A percentile compares a stretch with the other conserved stretches of the same genome.
Evolutionary conservation across 768 basidiomycete species (phyloP).

Genomic region (Rubroboletus satanas): DNA sequence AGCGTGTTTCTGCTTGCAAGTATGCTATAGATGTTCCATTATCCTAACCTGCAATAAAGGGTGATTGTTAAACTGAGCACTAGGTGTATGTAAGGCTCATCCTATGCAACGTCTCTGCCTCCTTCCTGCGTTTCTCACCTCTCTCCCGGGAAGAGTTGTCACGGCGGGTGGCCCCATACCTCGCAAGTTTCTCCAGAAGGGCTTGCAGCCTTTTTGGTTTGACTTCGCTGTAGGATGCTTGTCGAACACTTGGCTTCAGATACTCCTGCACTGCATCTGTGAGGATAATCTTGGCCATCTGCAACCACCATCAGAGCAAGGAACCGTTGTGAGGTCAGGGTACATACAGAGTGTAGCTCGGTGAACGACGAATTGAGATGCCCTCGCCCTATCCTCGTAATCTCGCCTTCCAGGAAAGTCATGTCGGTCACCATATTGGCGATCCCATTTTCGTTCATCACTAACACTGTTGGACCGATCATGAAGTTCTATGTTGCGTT

Average conservation of each 20-base stretch:
- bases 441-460: constrained; percentile 87
- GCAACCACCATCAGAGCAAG: constrained; percentile 7
- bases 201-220: constrained; percentile 70
- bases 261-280: constrained; percentile 75
- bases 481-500: constrained; percentile 59
- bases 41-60: constrained; percentile 7
- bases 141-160: constrained; percentile 57
- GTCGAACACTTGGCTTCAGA: constrained; percentile 66
- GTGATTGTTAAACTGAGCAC: not conserved
- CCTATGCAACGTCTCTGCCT: constrained; percentile 74
- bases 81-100: constrained; percentile 32
- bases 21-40: constrained; percentile 17
- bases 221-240: constrained; percentile 59
- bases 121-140: constrained; percentile 69
- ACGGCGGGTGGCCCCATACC: constrained; percentile 59
- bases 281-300: constrained; percentile 74
- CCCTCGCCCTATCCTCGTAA: constrained; percentile 67
- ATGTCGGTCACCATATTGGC: constrained; percentile 84
- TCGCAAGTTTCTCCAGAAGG: constrained; percentile 75
- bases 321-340: not conserved
- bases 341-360: constrained; percentile 73
- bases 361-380: constrained; percentile 70
- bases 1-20: constrained; percentile 10
- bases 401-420: constrained; percentile 84
- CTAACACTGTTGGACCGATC: constrained; percentile 65